These are phyloP conservation scores for Xylariales sp. DNA, from an alignment of 2,329 filamentous ascomycete species.

Conservation along the genomic window DNA sequence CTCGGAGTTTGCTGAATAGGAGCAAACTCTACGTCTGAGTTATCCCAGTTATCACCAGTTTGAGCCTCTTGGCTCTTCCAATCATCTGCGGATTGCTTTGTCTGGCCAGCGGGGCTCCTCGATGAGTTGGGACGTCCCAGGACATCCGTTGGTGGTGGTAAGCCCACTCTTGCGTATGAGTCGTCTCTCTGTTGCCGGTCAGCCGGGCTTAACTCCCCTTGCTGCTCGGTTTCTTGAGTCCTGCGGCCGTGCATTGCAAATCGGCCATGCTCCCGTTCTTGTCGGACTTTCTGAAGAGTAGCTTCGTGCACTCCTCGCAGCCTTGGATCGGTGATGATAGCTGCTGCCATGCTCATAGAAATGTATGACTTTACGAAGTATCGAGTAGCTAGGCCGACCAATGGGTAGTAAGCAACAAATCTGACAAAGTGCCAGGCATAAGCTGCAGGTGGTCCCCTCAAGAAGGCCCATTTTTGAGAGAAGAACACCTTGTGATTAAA, in stretches of 20 bases:
- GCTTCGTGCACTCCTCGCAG: slow-evolving; percentile 11
- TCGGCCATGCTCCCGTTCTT: slow-evolving; percentile 6
- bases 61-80: background rate
- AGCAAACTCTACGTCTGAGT: no score
- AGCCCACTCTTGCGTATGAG: slow-evolving; percentile 1
- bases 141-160: slow-evolving; percentile 3
- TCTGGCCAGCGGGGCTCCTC: background rate
- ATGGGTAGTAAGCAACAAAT: slow-evolving; percentile 26
- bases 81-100: background rate
- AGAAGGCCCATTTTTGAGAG: slow-evolving; percentile 11
- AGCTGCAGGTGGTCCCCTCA: slow-evolving; percentile 20
- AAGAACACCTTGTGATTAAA: slow-evolving; percentile 29
- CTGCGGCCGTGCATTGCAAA: background rate
- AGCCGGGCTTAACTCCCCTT: slow-evolving; percentile 4
- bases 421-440: slow-evolving; percentile 31
- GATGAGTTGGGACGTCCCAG: no score
- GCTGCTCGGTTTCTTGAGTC: background rate
- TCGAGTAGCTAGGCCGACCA: slow-evolving; percentile 17
- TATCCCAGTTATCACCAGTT: background rate
- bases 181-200: slow-evolving; percentile 1
- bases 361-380: slow-evolving; percentile 26
- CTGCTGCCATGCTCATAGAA: slow-evolving; percentile 14
- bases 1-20: no score
- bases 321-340: slow-evolving; percentile 23
- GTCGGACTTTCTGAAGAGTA: slow-evolving; percentile 14